Conservation (phyloP, 2,329 filamentous ascomycete genomes). For the Botrytis porri region DNA sequence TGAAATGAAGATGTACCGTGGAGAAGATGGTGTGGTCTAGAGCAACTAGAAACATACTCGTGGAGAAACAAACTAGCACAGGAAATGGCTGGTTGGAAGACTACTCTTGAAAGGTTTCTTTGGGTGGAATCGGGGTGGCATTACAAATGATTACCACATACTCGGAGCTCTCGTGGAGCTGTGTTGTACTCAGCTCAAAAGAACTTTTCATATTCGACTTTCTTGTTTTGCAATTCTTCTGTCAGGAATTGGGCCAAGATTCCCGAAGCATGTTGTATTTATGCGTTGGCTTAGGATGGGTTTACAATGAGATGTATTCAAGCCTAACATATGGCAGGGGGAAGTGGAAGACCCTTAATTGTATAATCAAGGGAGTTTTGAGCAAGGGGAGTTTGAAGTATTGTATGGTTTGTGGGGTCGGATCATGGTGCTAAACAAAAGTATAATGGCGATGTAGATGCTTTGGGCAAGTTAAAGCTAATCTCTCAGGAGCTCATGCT, state of each 20-base stretch:
- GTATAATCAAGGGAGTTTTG: neutral
- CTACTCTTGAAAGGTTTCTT: neutral
- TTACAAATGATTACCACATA: neutral
- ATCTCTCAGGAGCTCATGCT: neutral
- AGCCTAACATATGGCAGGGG: too few relatives aligned
- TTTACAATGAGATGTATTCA: too few relatives aligned
- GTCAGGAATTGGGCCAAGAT: neutral
- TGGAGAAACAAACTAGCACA: conserved; percentile 20
- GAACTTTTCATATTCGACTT: neutral
- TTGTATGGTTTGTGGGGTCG: too few relatives aligned
- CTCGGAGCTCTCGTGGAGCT: neutral
- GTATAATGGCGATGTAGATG: neutral
- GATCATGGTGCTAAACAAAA: neutral
- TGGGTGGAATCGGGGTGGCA: neutral
- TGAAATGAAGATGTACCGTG: neutral
- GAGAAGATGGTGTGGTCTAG: conserved; percentile 16
- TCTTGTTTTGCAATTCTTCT: neutral
- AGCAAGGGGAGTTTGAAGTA: neutral
- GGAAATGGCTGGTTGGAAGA: neutral
- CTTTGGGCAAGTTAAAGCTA: neutral
- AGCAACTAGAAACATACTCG: conserved; percentile 22
- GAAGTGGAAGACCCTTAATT: neutral
- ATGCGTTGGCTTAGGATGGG: neutral
- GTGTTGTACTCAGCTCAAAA: neutral
- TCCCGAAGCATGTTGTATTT: neutral